These are phyloP conservation scores for Ceratopteris richardii DNA, from an alignment of 75 land plant genomes.

Conservation along the genomic window DNA sequence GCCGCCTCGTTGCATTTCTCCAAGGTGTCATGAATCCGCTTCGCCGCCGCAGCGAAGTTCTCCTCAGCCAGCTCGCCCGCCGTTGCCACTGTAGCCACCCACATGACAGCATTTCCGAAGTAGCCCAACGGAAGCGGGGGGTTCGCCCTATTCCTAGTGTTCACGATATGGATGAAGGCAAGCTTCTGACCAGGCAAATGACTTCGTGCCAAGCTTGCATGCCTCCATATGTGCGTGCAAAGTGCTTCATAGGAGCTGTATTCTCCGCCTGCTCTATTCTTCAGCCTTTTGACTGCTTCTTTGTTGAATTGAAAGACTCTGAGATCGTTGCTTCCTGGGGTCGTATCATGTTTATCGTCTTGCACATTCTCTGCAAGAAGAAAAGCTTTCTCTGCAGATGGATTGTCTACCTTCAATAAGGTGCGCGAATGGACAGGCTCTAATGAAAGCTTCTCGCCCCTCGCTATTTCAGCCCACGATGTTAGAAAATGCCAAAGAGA, in stretches of 20 bases:
- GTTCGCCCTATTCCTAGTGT: slow-evolving; percentile 4
- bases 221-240: slow-evolving; percentile 15
- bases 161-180: background rate
- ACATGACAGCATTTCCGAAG: slow-evolving; percentile 19
- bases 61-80: background rate
- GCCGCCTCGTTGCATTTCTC: background rate
- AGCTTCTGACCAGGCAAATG: background rate
- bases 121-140: slow-evolving; percentile 15
- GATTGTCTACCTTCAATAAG: no score
- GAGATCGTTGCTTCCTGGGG: no score
- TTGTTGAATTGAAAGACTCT: no score
- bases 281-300: no score
- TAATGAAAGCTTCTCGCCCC: no score
- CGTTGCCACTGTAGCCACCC: background rate
- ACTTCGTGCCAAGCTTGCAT: slow-evolving; percentile 9
- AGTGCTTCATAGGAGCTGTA: slow-evolving; percentile 23
- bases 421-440: no score
- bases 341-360: no score
- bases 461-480: no score
- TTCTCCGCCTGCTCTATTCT: no score
- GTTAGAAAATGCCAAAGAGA: no score
- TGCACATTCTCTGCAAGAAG: no score
- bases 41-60: slow-evolving; percentile 12
- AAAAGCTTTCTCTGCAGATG: no score
- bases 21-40: slow-evolving; percentile 1